Base-by-base conservation (phyloP, 2,329 filamentous ascomycete species). In the Ceratocystis harringtonii region DNA sequence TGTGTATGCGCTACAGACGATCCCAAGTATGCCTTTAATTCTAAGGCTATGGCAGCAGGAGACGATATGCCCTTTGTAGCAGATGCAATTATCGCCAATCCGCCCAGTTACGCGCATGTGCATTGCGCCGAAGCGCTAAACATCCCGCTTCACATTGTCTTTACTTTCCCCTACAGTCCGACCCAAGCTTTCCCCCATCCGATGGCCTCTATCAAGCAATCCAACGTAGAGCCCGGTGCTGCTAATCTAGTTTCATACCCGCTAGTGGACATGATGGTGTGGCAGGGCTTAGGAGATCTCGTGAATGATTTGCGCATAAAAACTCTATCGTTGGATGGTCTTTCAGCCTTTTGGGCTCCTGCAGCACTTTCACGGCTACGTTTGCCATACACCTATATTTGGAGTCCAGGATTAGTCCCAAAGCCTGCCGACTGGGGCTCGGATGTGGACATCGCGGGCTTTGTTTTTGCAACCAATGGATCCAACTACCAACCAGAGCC, bases 1-100 rank as follows among this genome's bases (percentile, higher is more conserved):
- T 92, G 89, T 70, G 83, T 89, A 70, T 87, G 89, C 69, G 80
- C 84, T 2, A 88, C 84, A 0, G 87, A 90, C 68, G 84, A 88
- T 69, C 83, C 86, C 70, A 81, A 77, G 25, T 83, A 89, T 70
- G 71, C 75, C 1, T 75, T 77, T 12, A 88, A 86, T 69, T 70
- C 81, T 36, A 85, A 83, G 71, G 83, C 87, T 81, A 84, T 88
- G 81, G 83, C 81, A 0, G 73, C 79, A 17, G 28, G 60, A 48
- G 44, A 66, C 5, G 52, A 61, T 30, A 65, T 68, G 61, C 81
- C 83, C 0, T 88, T 89, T 70, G 77, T 89, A 17, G 86, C 86
- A 0, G 85, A 94, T 71, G 86, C 84, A n/a, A 92, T 94, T 70
- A 92, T 94, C 67, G 88, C 89, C 0, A 94, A 94, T 69, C 89